A percentile compares a stretch with the other conserved stretches of the same genome.
Conservation (phyloP, 208 protist species). For the Crithidia sp. region DNA sequence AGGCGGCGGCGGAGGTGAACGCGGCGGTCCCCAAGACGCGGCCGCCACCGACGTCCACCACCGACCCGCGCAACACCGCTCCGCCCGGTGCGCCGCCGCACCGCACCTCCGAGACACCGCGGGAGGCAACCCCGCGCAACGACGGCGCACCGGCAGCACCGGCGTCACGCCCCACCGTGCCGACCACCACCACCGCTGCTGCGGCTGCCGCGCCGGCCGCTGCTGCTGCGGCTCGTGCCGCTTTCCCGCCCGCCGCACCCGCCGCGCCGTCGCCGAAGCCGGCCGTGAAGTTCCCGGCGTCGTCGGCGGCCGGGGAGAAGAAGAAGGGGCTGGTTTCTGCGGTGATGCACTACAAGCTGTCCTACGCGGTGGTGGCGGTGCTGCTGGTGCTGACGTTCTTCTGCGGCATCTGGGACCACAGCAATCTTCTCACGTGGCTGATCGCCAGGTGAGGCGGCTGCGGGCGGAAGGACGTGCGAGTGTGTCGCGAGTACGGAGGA, state of each 20-base stretch:
- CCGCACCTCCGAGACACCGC: constrained; percentile 20
- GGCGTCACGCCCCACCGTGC: background rate
- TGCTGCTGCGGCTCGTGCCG: background rate
- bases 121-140: constrained; percentile 7
- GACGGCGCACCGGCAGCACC: background rate
- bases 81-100: constrained; percentile 36
- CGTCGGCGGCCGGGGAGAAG: background rate
- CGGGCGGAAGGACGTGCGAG: background rate
- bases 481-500: too few relatives aligned
- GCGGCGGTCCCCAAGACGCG: constrained; percentile 30
- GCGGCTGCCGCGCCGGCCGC: background rate
- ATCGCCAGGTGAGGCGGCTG: constrained; percentile 22
- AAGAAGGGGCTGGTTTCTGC: constrained; percentile 32
- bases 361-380: constrained; percentile 39
- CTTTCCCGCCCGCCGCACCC: background rate
- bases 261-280: background rate
- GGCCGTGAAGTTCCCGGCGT: background rate
- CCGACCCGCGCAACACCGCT: constrained; percentile 28
- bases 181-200: background rate
- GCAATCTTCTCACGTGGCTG: constrained; percentile 57
- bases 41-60: constrained; percentile 34
- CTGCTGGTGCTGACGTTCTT: constrained; percentile 64
- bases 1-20: constrained; percentile 6
- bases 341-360: constrained; percentile 56
- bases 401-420: constrained; percentile 65